Evolutionary conservation across 257 asterid genomes (phyloP).

Genomic region (Solanum sejunctum): DNA sequence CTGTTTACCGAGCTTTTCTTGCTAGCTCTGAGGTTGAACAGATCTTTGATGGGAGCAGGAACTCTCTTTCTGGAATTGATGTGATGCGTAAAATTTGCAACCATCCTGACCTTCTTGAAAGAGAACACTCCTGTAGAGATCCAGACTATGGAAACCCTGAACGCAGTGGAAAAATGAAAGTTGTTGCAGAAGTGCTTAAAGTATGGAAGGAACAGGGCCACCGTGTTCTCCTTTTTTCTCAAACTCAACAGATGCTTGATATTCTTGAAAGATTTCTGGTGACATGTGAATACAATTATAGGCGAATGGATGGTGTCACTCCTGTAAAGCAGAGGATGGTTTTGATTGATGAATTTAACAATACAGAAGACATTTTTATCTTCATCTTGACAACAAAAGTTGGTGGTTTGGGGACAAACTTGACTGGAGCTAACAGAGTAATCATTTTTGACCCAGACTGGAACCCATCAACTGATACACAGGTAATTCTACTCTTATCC

Average conservation of each 20-base stretch:
- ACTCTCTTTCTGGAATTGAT: constrained; percentile 86
- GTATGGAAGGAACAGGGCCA: constrained; percentile 97
- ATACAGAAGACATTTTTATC: constrained; percentile 61
- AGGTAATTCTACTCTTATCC: constrained; percentile 31
- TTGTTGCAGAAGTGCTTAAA: constrained; percentile 78
- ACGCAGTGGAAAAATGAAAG: constrained; percentile 93
- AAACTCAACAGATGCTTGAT: constrained; percentile 98
- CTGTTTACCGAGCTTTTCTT: constrained; percentile 90
- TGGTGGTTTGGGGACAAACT: constrained; percentile 95
- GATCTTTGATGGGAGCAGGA: constrained; percentile 78
- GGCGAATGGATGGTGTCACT: constrained; percentile 96
- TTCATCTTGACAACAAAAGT: constrained; percentile 91
- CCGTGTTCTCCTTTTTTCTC: constrained; percentile 88
- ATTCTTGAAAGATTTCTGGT: constrained; percentile 66
- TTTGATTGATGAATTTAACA: constrained; percentile 86
- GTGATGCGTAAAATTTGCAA: constrained; percentile 97
- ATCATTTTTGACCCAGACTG: constrained; percentile 98
- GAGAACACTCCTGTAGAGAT: constrained; percentile 69
- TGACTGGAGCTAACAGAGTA: constrained; percentile 95
- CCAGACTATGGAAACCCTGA: constrained; percentile 89
- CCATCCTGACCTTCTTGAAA: constrained; percentile 97
- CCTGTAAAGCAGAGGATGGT: constrained; percentile 88
- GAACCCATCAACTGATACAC: constrained; percentile 98
- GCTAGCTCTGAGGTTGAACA: constrained; percentile 98
- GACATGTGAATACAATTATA: constrained; percentile 42